phyloP scores from a whole-genome alignment of 345 rosid species.

The Laguncularia racemosa region DNA sequence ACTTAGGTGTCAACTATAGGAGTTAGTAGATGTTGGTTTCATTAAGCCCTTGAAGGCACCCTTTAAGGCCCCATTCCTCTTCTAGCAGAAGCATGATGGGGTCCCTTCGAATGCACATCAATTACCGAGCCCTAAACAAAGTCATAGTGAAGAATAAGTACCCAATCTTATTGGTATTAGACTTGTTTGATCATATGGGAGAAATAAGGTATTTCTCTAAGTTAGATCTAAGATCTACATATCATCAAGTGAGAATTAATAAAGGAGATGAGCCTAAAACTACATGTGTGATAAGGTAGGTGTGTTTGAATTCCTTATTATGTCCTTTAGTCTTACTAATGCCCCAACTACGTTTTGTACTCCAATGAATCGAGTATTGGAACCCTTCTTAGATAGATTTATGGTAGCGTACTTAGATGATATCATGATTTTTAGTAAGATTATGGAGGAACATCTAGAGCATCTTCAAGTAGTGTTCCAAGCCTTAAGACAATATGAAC shows the following conservation, averaged over 20 bases:
- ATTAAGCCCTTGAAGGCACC: constrained; percentile 2
- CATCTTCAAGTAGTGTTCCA: neutral
- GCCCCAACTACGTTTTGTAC: neutral
- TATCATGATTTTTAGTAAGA: neutral
- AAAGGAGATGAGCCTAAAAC: constrained; percentile 8
- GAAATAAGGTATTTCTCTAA: neutral
- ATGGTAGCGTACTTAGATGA: constrained; percentile 1
- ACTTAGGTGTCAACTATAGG: neutral
- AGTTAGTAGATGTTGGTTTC: neutral
- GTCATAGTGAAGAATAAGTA: constrained; percentile 10
- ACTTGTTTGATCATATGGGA: constrained; percentile 3
- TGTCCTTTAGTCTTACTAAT: neutral
- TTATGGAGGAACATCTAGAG: neutral
- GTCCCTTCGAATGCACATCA: neutral
- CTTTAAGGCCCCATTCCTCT: neutral
- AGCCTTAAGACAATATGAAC: neutral
- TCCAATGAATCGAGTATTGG: neutral
- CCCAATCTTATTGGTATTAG: neutral
- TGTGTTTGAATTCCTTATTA: neutral
- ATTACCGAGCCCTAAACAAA: constrained; percentile 8
- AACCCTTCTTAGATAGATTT: neutral
- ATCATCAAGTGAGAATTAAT: constrained; percentile 8
- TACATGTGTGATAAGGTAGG: neutral
- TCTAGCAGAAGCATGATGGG: constrained; percentile 3
- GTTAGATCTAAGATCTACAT: constrained; percentile 5